Percentiles rank a stretch among this genome's conserved stretches.
phyloP scores from a whole-genome alignment of 345 rosid species.

The Boechera divaricarpa region DNA sequence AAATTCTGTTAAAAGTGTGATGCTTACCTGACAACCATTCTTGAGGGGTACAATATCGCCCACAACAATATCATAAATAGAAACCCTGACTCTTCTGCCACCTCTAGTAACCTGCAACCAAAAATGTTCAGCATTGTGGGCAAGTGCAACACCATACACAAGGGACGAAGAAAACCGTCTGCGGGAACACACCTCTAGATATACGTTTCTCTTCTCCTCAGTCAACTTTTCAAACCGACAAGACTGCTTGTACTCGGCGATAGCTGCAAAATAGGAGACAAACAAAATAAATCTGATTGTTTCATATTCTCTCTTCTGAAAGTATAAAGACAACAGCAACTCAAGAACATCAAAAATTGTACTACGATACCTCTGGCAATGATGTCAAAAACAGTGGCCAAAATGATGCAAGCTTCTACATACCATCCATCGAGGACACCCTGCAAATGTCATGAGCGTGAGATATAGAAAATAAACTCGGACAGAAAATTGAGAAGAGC shows the following conservation, averaged over 20 bases:
- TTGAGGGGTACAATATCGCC: slow-evolving; percentile 87
- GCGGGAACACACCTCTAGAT: slow-evolving; percentile 60
- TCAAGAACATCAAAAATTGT: slow-evolving; percentile 14
- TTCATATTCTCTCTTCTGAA: neutral
- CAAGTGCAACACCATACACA: slow-evolving; percentile 3
- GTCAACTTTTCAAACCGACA: slow-evolving; percentile 76
- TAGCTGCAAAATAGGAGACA: slow-evolving; percentile 50
- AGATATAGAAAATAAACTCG: too few species aligned
- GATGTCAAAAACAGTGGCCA: slow-evolving; percentile 70
- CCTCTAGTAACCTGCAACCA: slow-evolving; percentile 70
- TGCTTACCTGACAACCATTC: slow-evolving; percentile 80
- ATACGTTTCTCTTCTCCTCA: slow-evolving; percentile 76
- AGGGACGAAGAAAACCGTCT: neutral
- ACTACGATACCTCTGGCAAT: slow-evolving; percentile 66
- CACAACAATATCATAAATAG: slow-evolving; percentile 77
- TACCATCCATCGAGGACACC: slow-evolving; percentile 71
- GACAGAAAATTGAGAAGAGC: too few species aligned
- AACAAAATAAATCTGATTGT: slow-evolving; percentile 4
- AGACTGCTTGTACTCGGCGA: slow-evolving; percentile 79
- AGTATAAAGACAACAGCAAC: slow-evolving; percentile 1
- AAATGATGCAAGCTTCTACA: slow-evolving; percentile 74
- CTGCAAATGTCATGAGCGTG: slow-evolving; percentile 42
- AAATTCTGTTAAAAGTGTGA: slow-evolving; percentile 4
- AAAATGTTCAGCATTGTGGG: slow-evolving; percentile 2
- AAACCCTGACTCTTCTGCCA: slow-evolving; percentile 64